Evolutionary conservation across 805 yeast species (phyloP), one percentile per base, ranked within the genome.

Genomic region (Candida mattraensis): DNA sequence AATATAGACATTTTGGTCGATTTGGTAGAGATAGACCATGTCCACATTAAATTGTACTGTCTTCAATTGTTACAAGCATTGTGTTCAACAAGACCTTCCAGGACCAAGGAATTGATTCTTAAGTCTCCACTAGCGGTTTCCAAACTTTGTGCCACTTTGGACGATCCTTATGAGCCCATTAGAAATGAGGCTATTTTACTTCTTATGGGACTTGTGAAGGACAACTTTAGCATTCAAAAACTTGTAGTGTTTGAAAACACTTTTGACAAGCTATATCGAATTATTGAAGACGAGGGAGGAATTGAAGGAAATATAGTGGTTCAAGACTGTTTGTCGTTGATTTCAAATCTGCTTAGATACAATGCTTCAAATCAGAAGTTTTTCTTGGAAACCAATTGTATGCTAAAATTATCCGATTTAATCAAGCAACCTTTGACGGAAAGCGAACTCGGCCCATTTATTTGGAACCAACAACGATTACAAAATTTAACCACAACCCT

Each of bases 181-280:
- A 70, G 98, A 50, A 89, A 91, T 57, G 95, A 93, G 60, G 78
- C 93, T 3, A 80, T 91, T 23, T 61, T 91, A 33, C 65, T 94
- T n/a, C 66, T 94, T 33, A 81, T 84, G 80, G 82, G 88, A 8
- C 69, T 93, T 3, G 94, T 80, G 9, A 80, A 81, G 48, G 83
- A 85, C 41, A 86, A 87, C 50, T 77, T 80, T 40, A 91, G 87
- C 57, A 80, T 91, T 20, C 99, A 93, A 57, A 89, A 88, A 53
- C 65, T 93, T 13, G 94, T 94, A 7, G 99, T 95, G 0, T 93
- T 93, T 55, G 97, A 93, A 56, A 89, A 87, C 48, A 83, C 94
- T 0, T 89, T 93, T 54, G 96, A 87, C 43, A 77, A 72, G 42
- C 61, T 88, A 9, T 89, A 91, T 51, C 70, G 67, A n/a, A 83